Evolutionary conservation across 139 green algal species (phyloP).

Genomic region (Closterium sp.): DNA sequence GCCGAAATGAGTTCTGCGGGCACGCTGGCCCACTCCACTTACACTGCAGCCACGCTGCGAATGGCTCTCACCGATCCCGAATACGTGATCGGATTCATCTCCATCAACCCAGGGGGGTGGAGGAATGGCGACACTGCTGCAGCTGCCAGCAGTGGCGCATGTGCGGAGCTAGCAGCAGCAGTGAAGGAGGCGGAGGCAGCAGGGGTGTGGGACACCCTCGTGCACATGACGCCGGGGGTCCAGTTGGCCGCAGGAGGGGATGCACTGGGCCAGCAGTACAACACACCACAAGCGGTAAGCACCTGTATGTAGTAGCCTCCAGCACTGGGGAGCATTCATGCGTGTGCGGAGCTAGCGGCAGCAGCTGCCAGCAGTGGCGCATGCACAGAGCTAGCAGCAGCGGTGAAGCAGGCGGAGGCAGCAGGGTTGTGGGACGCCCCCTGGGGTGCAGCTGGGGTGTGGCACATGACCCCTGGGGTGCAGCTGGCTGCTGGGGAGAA

Average conservation of each 20-base stretch:
- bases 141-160: neutral
- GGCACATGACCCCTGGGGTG: too few species aligned
- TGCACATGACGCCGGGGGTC: constrained; percentile 99
- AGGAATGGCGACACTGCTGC: neutral
- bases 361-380: neutral
- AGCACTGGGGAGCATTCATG: too few species aligned
- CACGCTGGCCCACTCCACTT: constrained; percentile 82
- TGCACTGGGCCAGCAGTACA: constrained; percentile 97
- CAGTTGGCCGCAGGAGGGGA: constrained; percentile 87
- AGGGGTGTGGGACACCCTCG: constrained; percentile 63
- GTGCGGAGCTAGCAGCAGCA: neutral
- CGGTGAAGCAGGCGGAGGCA: too few species aligned
- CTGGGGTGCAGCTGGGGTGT: too few species aligned
- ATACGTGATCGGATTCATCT: constrained; percentile 99
- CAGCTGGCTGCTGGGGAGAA: too few species aligned
- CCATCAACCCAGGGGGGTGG: constrained; percentile 80
- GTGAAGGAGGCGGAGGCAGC: neutral
- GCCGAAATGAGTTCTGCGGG: constrained; percentile 95
- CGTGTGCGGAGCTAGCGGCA: neutral
- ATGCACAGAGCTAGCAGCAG: neutral
- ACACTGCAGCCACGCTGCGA: constrained; percentile 80
- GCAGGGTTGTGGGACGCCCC: too few species aligned
- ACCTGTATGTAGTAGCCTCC: neutral
- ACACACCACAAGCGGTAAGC: constrained; percentile 73
- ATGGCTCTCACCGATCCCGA: constrained; percentile 79